Percentiles rank a stretch among this genome's conserved stretches.
Evolutionary conservation across 139 green algal species (phyloP).

Genomic region (Nannochloris sp.): DNA sequence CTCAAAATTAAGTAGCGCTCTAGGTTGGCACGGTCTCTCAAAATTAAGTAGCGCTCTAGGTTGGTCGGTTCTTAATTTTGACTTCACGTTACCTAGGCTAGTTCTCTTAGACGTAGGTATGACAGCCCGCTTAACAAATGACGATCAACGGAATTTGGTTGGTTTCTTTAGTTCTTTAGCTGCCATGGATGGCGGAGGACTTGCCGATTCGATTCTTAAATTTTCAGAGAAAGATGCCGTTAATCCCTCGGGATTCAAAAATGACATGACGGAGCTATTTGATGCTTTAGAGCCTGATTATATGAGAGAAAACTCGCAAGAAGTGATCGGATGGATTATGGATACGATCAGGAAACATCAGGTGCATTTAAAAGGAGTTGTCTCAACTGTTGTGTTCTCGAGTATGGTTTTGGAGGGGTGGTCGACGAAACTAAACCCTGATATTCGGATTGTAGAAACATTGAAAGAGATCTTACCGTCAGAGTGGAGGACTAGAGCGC

Average conservation of each 20-base stretch:
- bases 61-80: not conserved
- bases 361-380: slow-evolving; percentile 44
- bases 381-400: slow-evolving; percentile 72
- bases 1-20: not conserved
- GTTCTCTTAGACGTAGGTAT: slow-evolving; percentile 83
- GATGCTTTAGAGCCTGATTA: slow-evolving; percentile 51
- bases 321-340: slow-evolving; percentile 74
- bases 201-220: slow-evolving; percentile 62
- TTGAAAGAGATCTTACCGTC: slow-evolving; percentile 36
- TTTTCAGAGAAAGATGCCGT: slow-evolving; percentile 45
- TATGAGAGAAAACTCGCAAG: slow-evolving; percentile 56
- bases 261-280: slow-evolving; percentile 68
- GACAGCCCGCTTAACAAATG: slow-evolving; percentile 68
- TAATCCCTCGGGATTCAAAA: slow-evolving; percentile 40
- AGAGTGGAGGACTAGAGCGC: slow-evolving; percentile 48
- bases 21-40: not conserved
- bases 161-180: slow-evolving; percentile 71
- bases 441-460: slow-evolving; percentile 76
- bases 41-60: not conserved
- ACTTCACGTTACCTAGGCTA: slow-evolving; percentile 33
- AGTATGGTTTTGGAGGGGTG: slow-evolving; percentile 86
- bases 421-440: slow-evolving; percentile 77
- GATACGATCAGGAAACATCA: slow-evolving; percentile 66
- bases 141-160: slow-evolving; percentile 77
- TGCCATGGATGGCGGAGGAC: slow-evolving; percentile 51